Conservation (phyloP, 371 early-diverging fungal species). For the Mucor plumbeus region DNA sequence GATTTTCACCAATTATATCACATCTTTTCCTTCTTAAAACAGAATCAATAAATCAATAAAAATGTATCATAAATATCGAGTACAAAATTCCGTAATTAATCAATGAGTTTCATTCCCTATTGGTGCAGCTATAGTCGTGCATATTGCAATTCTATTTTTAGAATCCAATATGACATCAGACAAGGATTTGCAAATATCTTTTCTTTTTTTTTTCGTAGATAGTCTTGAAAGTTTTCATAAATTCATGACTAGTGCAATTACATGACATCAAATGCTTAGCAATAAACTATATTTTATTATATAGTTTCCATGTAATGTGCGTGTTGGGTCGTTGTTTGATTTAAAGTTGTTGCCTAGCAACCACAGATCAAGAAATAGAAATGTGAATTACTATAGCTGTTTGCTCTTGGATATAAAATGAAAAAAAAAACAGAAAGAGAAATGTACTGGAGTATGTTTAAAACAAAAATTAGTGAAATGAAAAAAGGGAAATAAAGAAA, state of each 20-base stretch:
- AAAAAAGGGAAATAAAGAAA: constrained; percentile 5
- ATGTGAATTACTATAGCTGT: no score
- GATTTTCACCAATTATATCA: constrained; percentile 14
- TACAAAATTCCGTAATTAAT: constrained; percentile 4
- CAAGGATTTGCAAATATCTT: not conserved
- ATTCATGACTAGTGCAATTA: not conserved
- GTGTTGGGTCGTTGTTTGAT: no score
- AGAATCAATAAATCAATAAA: constrained; percentile 10
- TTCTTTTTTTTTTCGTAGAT: not conserved
- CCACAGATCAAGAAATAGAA: no score
- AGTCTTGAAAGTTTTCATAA: not conserved
- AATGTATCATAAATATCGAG: constrained; percentile 7
- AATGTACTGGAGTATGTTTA: not conserved
- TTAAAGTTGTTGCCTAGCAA: no score
- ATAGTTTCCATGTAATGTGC: no score
- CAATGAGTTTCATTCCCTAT: not conserved
- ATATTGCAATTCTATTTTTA: constrained; percentile 4
- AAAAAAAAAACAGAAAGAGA: not conserved
- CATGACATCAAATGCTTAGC: not conserved
- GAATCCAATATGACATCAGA: not conserved
- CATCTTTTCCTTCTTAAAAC: not conserved
- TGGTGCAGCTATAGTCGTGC: constrained; percentile 4
- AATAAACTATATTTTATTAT: no score
- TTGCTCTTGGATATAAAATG: not conserved
- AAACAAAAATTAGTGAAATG: not conserved